phyloP scores from a whole-genome alignment of 129 eudicot species.

The Calendula officinalis region DNA sequence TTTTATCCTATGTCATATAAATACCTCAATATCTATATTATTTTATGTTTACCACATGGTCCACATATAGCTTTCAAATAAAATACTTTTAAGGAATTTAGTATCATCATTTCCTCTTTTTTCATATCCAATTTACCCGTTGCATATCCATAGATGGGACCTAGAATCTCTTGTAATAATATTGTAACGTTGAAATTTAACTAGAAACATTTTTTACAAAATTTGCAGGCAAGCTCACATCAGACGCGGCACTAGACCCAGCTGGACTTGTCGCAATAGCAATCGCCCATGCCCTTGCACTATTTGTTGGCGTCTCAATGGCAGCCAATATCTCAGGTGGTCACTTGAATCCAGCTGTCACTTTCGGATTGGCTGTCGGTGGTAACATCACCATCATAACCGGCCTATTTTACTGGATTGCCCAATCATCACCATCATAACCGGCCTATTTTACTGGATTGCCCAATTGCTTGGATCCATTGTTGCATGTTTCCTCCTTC shows the following conservation, averaged over 20 bases:
- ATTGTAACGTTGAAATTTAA: not conserved
- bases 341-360: slow-evolving; percentile 67
- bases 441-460: slow-evolving; percentile 62
- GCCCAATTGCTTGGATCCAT: slow-evolving; percentile 52
- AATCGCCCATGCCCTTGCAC: slow-evolving; percentile 56
- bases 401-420: too few species aligned
- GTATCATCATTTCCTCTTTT: too few species aligned
- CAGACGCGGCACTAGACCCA: slow-evolving; percentile 50
- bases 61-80: too few species aligned
- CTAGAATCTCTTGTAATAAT: too few species aligned
- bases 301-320: slow-evolving; percentile 58
- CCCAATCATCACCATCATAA: too few species aligned
- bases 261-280: slow-evolving; percentile 62
- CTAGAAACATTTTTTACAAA: not conserved
- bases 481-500: slow-evolving; percentile 52
- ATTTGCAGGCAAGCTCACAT: slow-evolving; percentile 41
- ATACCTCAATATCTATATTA: too few species aligned
- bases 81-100: too few species aligned
- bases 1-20: too few species aligned
- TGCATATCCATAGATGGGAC: too few species aligned
- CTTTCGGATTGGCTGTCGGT: slow-evolving; percentile 63
- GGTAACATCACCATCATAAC: slow-evolving; percentile 61
- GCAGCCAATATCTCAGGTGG: slow-evolving; percentile 79
- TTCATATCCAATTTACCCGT: too few species aligned
- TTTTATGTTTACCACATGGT: too few species aligned